These are phyloP conservation scores for Parasitella parasitica DNA, from an alignment of 371 early-diverging fungal genomes.

Conservation along the genomic window DNA sequence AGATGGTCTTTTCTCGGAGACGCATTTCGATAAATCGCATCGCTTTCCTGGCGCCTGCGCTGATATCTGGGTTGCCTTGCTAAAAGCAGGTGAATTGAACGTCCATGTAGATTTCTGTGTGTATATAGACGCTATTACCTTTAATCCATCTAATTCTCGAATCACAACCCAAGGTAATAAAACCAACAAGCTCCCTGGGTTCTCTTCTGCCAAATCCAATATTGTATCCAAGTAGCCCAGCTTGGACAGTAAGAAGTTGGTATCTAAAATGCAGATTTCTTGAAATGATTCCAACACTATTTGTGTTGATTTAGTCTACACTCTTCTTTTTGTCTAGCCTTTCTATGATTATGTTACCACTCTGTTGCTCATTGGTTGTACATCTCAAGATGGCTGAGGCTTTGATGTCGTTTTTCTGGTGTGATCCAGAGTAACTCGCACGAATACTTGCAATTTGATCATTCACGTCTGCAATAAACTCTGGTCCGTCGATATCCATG, in stretches of 20 bases:
- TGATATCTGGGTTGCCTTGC: background rate
- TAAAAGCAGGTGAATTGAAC: background rate
- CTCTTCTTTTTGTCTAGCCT: background rate
- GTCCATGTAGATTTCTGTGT: too few relatives aligned
- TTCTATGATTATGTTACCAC: background rate
- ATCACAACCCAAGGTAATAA: slow-evolving; percentile 47
- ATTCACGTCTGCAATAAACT: slow-evolving; percentile 35
- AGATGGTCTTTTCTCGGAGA: slow-evolving; percentile 8
- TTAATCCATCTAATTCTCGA: slow-evolving; percentile 38
- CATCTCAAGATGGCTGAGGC: background rate
- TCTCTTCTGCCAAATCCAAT: slow-evolving; percentile 17
- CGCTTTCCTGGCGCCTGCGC: slow-evolving; percentile 25
- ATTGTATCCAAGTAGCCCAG: slow-evolving; percentile 29
- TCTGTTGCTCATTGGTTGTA: background rate
- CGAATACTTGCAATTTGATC: slow-evolving; percentile 31
- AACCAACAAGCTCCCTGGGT: slow-evolving; percentile 24
- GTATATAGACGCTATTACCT: too few relatives aligned
- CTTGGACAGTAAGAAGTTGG: slow-evolving; percentile 44
- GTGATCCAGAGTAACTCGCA: background rate
- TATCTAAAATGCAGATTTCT: slow-evolving; percentile 37
- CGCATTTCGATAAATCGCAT: slow-evolving; percentile 34
- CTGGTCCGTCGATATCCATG: slow-evolving; percentile 47
- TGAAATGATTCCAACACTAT: background rate
- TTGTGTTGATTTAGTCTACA: background rate
- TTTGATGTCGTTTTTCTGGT: background rate